Evolutionary conservation across 2,329 filamentous ascomycete genomes (phyloP), one percentile per base, ranked within the genome.

Genomic region (Trichoderma aggressivum): DNA sequence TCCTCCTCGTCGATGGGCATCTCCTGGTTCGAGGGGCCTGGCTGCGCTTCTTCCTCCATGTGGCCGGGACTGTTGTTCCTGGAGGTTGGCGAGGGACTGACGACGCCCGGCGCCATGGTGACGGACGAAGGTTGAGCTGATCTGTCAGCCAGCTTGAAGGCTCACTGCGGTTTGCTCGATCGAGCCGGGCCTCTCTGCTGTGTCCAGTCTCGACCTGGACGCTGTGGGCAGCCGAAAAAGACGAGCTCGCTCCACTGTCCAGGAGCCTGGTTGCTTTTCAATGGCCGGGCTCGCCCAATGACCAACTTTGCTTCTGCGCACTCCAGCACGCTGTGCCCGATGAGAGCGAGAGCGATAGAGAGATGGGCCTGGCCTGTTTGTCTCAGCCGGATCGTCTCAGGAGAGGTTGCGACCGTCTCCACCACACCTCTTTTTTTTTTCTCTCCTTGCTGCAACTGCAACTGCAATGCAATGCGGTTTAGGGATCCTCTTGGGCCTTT

Each of bases 1-100:
- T 79, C 77, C 64, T 82, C 80, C 30, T 79, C 77, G 55, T 80
- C 73, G 32, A 73, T 75, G 63, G 73, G 73, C 61, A 73, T 74
- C 60, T 73, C 76, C 47, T 71, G 24, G 53, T 59, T 64, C 47
- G 68, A 65, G 6, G 60, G 60, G 1, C 53, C 60, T 14, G 68
- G 68, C 58, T 69, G 56, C n/a, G 59, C 36, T 34, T 28, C 53
- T 21, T 65, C 68, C 47, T 64, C 68, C 60, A 64, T 70, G 5
- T 28, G 47, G 34, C 34, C 59, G 11, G 74, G 64, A 39, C 56
- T 72, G 55, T 72, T 70, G 28, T 71, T 63, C 61, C 60, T 59
- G n/a, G 68, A 59, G 47, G 56, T 70, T 36, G 68, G 36, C 47
- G 68, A 58, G 26, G 61, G 50, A 58, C 60, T 65, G 32, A 74